These are phyloP conservation scores for Tubosaeta sp. DNA, from an alignment of 768 basidiomycete species.

Conservation along the genomic window DNA sequence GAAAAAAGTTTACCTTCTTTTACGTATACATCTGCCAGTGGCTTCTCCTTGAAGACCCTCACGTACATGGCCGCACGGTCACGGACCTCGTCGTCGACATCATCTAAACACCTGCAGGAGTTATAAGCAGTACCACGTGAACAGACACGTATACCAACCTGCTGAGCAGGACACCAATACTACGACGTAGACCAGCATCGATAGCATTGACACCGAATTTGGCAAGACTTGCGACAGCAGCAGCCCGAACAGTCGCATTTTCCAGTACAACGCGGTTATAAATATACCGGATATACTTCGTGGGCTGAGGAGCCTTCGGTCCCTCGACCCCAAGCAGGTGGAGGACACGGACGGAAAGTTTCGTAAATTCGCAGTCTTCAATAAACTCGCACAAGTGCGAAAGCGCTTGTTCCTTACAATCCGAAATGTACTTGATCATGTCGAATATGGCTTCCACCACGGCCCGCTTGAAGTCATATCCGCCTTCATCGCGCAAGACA, in stretches of 20 bases:
- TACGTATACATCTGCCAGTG: slow-evolving; percentile 80
- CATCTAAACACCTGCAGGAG: slow-evolving; percentile 73
- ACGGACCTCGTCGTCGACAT: slow-evolving; percentile 98
- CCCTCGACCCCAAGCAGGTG: slow-evolving; percentile 95
- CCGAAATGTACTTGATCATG: slow-evolving; percentile 97
- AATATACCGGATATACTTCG: slow-evolving; percentile 98
- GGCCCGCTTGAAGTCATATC: slow-evolving; percentile 98
- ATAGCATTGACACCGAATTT: slow-evolving; percentile 93
- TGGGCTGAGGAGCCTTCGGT: slow-evolving; percentile 91
- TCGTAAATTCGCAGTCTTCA: slow-evolving; percentile 99
- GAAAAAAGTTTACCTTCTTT: slow-evolving; percentile 71
- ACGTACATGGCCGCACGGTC: slow-evolving; percentile 97
- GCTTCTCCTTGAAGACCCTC: slow-evolving; percentile 72
- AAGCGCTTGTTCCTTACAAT: slow-evolving; percentile 95
- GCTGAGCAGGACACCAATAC: slow-evolving; percentile 81
- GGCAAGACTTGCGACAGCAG: slow-evolving; percentile 90
- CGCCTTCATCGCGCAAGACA: slow-evolving; percentile 95
- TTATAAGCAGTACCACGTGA: not conserved
- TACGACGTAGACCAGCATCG: slow-evolving; percentile 75
- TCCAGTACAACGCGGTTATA: slow-evolving; percentile 99
- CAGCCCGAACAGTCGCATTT: slow-evolving; percentile 95
- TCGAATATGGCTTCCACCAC: slow-evolving; percentile 99
- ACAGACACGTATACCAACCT: slow-evolving; percentile 45
- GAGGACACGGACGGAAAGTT: slow-evolving; percentile 94
- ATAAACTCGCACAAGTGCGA: slow-evolving; percentile 99